phyloP scores from a whole-genome alignment of 2,329 filamentous ascomycete species.

The Penicillium sp. region DNA sequence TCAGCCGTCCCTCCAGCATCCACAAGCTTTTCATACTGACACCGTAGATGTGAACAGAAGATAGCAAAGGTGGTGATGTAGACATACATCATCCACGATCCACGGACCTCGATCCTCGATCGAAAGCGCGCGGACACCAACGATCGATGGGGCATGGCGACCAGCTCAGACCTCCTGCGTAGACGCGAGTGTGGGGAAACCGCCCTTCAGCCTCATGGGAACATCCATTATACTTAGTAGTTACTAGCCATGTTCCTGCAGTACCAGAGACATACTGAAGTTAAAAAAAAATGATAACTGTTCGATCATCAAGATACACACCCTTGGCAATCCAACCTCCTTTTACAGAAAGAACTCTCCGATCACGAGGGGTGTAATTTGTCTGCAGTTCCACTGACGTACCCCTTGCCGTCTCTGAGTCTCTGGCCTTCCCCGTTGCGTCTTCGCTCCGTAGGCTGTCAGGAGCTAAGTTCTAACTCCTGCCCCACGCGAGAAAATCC shows the following conservation, averaged over 20 bases:
- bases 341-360: neutral
- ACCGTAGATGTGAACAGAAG: neutral
- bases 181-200: slow-evolving; percentile 9
- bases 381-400: neutral
- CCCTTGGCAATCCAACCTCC: neutral
- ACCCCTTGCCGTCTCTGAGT: neutral
- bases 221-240: neutral
- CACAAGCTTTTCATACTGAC: neutral
- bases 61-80: neutral
- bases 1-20: neutral
- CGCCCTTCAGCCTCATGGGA: slow-evolving; percentile 5
- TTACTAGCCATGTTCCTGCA: neutral
- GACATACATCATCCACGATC: neutral
- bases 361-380: neutral
- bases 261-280: neutral
- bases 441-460: neutral
- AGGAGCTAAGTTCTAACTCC: neutral
- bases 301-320: neutral
- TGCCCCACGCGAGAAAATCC: neutral
- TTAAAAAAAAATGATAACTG: no score
- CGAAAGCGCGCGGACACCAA: neutral
- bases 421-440: neutral
- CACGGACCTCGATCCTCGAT: neutral
- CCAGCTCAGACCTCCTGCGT: slow-evolving; percentile 3
- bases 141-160: neutral